Evolutionary conservation across 2,329 filamentous ascomycete genomes (phyloP).

Genomic region (Neurospora crassa): DNA sequence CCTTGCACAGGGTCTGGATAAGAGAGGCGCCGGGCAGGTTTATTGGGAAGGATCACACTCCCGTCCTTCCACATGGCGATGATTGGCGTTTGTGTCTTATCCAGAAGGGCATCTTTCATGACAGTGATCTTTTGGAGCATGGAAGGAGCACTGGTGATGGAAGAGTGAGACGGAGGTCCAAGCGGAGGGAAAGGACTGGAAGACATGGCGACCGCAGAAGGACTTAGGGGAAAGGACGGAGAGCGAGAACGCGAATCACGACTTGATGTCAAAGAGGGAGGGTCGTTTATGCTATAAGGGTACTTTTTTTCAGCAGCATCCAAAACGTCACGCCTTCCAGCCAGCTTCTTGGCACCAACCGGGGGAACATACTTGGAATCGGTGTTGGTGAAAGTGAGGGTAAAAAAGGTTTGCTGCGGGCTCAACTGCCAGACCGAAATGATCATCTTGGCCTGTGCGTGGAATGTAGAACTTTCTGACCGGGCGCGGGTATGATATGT

Average conservation of each 20-base stretch:
- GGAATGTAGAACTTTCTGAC: constrained; percentile 28
- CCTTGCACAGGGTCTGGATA: constrained; percentile 30
- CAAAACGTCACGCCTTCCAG: constrained; percentile 30
- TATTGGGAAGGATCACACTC: constrained; percentile 62
- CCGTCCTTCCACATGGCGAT: constrained; percentile 76
- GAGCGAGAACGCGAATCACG: constrained; percentile 33
- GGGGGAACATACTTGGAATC: constrained; percentile 26
- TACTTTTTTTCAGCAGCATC: constrained; percentile 38
- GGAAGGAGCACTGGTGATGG: constrained; percentile 49
- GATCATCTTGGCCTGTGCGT: constrained; percentile 62
- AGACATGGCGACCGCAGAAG: constrained; percentile 42
- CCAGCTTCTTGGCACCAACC: constrained; percentile 25
- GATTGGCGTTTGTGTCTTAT: constrained; percentile 65
- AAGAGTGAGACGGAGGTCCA: constrained; percentile 50
- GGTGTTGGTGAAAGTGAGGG: constrained; percentile 62
- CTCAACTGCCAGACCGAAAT: constrained; percentile 65
- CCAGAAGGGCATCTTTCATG: constrained; percentile 69
- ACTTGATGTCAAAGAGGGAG: constrained; percentile 38
- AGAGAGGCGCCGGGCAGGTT: constrained; percentile 48
- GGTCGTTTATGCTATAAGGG: constrained; percentile 34
- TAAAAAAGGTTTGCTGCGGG: constrained; percentile 59
- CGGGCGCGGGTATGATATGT: constrained; percentile 25
- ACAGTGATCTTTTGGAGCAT: constrained; percentile 62
- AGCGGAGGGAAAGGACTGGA: constrained; percentile 55
- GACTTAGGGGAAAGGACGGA: constrained; percentile 36